These are phyloP conservation scores for Lophiostoma macrostomum DNA, from an alignment of 495 filamentous ascomycete species.

Conservation along the genomic window DNA sequence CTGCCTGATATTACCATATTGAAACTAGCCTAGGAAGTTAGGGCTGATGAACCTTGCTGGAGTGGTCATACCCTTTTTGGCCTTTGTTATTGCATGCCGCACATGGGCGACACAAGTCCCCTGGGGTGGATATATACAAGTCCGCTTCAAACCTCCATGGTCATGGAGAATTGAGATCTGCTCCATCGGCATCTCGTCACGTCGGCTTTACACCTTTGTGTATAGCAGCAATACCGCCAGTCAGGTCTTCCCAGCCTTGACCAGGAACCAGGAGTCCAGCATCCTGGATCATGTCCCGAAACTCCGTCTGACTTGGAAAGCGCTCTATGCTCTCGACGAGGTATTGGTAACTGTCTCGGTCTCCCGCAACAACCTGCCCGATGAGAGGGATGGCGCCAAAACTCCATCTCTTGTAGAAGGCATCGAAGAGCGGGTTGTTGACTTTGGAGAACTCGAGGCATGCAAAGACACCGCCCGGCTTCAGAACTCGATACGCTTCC, in stretches of 20 bases:
- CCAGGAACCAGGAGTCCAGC: slow-evolving; percentile 86
- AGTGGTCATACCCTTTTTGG: too few relatives aligned
- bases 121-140: too few relatives aligned
- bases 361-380: slow-evolving; percentile 90
- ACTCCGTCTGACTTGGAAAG: slow-evolving; percentile 83
- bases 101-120: too few relatives aligned
- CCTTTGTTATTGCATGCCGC: too few relatives aligned
- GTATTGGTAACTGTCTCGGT: slow-evolving; percentile 96
- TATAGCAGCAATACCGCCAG: slow-evolving; percentile 86
- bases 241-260: slow-evolving; percentile 81
- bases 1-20: too few relatives aligned
- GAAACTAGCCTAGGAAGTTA: too few relatives aligned
- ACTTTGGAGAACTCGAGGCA: slow-evolving; percentile 95
- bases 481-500: slow-evolving; percentile 83
- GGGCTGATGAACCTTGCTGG: too few relatives aligned
- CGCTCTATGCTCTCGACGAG: slow-evolving; percentile 95
- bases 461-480: slow-evolving; percentile 93
- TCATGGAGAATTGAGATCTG: too few relatives aligned
- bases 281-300: slow-evolving; percentile 78
- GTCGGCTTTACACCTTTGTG: slow-evolving; percentile 92
- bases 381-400: slow-evolving; percentile 92
- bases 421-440: slow-evolving; percentile 66
- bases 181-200: too few relatives aligned
- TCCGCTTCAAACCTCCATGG: too few relatives aligned
- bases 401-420: slow-evolving; percentile 93